Evolutionary conservation across 805 yeast genomes (phyloP), one percentile per base, ranked within the genome.

Genomic region (Torulaspora indica): DNA sequence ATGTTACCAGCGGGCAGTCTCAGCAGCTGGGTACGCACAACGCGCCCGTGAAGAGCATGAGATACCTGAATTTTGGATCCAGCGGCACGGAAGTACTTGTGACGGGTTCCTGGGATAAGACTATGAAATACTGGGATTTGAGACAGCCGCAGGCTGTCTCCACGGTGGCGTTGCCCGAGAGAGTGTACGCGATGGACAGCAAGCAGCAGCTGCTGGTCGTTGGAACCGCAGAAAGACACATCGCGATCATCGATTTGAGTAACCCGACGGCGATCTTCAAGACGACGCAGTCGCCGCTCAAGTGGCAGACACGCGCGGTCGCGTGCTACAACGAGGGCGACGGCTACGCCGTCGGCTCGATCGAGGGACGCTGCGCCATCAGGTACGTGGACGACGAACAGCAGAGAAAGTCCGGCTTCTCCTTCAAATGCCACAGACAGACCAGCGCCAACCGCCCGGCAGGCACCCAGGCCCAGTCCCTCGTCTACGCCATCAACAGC

Each of bases 21-120:
- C 85, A 81, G 56, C 95, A 87, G 54, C 75, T 93, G 37, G 98
- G 97, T 8, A 75, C 74, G 4, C 98, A 93, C 67, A 87, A 82
- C 60, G 87, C 82, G 3, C 75, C 96, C 0, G 95, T 93, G 3
- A 77, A 75, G 44, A 63, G 77, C 10, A 85, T 91, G 17, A 72
- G 95, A 43, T 80, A 76, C 49, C 95, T 87, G 8, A 82, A 82
- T 49, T 83, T 90, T 60, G 95, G 95, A 0, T 88, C 90, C n/a
- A 72, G 81, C 7, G 85, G 85, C 55, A 77, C 88, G 1, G 73
- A 70, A 23, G 86, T 86, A 52, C 79, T 91, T 22, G 97, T 89
- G 3, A 79, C 90, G 35, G 96, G 95, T 6, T 87, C 96, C 5
- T 93, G 97, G 97, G 98, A 93, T 67, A 89, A 88, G 68, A 88